phyloP scores from a whole-genome alignment of 2,329 filamentous ascomycete species.

The Zasmidium citrigriseum region DNA sequence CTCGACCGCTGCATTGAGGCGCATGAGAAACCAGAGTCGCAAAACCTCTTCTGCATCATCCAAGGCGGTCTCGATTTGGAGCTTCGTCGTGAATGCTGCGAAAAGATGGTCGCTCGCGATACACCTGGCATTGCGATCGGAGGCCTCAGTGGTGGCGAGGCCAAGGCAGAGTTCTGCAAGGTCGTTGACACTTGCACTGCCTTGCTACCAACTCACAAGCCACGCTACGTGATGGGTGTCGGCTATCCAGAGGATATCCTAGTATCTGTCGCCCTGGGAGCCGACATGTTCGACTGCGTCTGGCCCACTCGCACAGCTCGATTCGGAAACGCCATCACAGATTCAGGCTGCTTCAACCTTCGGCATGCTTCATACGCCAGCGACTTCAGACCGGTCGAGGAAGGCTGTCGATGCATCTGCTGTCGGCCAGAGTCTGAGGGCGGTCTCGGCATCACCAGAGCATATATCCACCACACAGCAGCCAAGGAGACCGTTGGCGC shows the following conservation, averaged over 20 bases:
- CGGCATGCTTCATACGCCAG: slow-evolving; percentile 72
- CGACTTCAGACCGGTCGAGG: slow-evolving; percentile 83
- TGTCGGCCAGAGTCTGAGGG: slow-evolving; percentile 67
- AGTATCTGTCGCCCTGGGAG: slow-evolving; percentile 88
- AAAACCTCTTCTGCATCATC: slow-evolving; percentile 98
- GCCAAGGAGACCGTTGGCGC: slow-evolving; percentile 95
- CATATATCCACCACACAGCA: slow-evolving; percentile 87
- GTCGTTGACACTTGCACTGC: slow-evolving; percentile 81
- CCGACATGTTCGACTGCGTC: slow-evolving; percentile 99
- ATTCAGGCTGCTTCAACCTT: slow-evolving; percentile 78
- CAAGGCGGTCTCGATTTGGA: slow-evolving; percentile 91
- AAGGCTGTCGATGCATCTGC: slow-evolving; percentile 76
- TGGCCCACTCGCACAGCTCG: slow-evolving; percentile 96
- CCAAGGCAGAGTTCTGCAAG: slow-evolving; percentile 86
- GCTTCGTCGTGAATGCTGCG: slow-evolving; percentile 79
- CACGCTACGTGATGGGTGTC: slow-evolving; percentile 99
- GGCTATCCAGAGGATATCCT: slow-evolving; percentile 94
- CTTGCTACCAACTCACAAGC: slow-evolving; percentile 83
- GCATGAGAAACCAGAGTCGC: slow-evolving; percentile 76
- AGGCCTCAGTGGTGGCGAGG: slow-evolving; percentile 90
- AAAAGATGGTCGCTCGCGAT: slow-evolving; percentile 83
- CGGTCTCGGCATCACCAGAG: slow-evolving; percentile 78
- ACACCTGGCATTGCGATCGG: slow-evolving; percentile 97
- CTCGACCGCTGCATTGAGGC: slow-evolving; percentile 91
- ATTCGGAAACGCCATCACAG: slow-evolving; percentile 92